Percentiles rank a stretch among this genome's conserved stretches.
These are phyloP conservation scores for Eremothecium coryli DNA, from an alignment of 1,139 yeast species.

Conservation along the genomic window DNA sequence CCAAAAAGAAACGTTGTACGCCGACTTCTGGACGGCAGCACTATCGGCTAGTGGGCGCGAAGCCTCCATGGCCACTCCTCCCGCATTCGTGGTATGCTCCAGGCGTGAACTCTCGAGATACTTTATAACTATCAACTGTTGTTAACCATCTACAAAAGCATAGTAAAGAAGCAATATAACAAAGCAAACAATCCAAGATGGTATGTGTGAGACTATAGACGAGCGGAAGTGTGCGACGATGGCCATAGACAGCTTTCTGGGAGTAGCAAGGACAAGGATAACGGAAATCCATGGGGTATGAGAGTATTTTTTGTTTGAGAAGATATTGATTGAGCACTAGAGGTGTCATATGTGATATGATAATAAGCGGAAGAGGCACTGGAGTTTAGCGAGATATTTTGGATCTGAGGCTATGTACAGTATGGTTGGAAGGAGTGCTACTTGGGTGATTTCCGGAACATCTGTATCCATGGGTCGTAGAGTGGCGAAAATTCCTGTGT, in stretches of 20 bases:
- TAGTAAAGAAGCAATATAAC: not conserved
- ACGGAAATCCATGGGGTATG: not conserved
- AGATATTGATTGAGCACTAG: not conserved
- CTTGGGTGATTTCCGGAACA: not conserved
- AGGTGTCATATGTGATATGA: not conserved
- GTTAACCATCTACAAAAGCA: not conserved
- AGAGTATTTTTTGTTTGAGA: not conserved
- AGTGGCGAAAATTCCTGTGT: not conserved
- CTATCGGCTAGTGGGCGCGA: not conserved
- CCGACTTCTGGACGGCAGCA: not conserved
- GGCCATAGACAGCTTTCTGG: not conserved
- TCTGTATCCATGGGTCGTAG: not conserved
- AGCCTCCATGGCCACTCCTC: not conserved
- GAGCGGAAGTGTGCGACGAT: not conserved
- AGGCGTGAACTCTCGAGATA: not conserved
- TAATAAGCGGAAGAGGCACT: not conserved
- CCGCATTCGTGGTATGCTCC: not conserved
- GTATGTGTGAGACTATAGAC: conserved; percentile 10
- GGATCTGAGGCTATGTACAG: no score
- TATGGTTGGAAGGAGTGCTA: no score
- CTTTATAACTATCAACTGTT: conserved; percentile 1
- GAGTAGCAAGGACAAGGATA: not conserved
- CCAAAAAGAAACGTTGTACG: not conserved
- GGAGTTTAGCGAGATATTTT: not conserved
- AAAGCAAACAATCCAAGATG: conserved; percentile 14